Evolutionary conservation across 768 basidiomycete genomes (phyloP), one percentile per base, ranked within the genome.

Genomic region (Pleurotus tuoliensis): DNA sequence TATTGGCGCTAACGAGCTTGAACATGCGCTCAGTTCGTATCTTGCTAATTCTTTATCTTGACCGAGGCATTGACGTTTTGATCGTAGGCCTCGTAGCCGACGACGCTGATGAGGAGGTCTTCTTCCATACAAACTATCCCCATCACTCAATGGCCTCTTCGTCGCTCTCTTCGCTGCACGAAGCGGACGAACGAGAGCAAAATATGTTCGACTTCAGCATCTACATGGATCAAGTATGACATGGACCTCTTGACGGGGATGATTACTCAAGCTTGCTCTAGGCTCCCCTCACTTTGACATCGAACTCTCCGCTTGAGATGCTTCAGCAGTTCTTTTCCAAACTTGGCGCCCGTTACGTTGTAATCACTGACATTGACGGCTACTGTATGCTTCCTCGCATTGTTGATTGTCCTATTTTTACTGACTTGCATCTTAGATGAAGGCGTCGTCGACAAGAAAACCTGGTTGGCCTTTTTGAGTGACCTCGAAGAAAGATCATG

Each of bases 271-370:
- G 34, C 13, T 38, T 50, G 7, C 25, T 16, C 20, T 27, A 94
- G 89, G 94, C 96, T 1, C 97, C 97, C 0, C 75, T 98, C 56
- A 90, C 87, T 0, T 82, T 98, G 39, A 85, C 86, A 57, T 83
- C 82, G 1, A 87, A 94, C 63, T 88, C 92, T 1, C 92, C 97
- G 0, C 77, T 98, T 67, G 92, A 97, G 69, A 81, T 98, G 48
- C 79, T 98, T 0, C 96, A 98, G 66, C 92, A 92, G 66, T 83
- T 96, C 66, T 98, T 98, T 64, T 87, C 86, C 57, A 98, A 98
- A 69, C 82, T 98, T 16, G 97, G 97, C 0, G 91, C 93, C 9
- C 82, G 92, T 61, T 94, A 96, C 64, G 83, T 98, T 18, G 77
- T 98, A 24, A 84, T 97, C 5, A 87, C 83, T 1, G 91, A 97